These are phyloP conservation scores for Claviceps sp. DNA, from an alignment of 2,329 filamentous ascomycete genomes.

Conservation along the genomic window DNA sequence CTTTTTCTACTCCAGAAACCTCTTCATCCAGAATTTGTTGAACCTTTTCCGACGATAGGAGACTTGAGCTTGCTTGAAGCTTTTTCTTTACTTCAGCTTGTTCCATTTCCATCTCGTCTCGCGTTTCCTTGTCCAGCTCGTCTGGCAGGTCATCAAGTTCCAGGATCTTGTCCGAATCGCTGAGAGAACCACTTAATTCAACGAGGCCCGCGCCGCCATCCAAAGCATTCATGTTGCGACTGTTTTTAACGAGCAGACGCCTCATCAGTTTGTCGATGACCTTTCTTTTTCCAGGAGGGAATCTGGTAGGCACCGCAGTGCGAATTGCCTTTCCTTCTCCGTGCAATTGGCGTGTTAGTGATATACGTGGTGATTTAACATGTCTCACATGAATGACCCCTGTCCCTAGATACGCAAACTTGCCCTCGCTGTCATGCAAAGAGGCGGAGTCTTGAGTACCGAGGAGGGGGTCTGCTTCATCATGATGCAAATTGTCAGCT, in stretches of 20 bases:
- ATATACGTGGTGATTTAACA: constrained; percentile 12
- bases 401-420: constrained; percentile 23
- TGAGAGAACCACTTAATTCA: constrained; percentile 4
- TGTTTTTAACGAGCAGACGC: constrained; percentile 22
- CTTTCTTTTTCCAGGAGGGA: constrained; percentile 30
- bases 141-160: constrained; percentile 24
- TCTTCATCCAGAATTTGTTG: constrained; percentile 38
- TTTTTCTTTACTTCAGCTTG: constrained; percentile 5
- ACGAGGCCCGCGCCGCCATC: not conserved
- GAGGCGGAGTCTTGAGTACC: not conserved
- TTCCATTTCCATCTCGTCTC: constrained; percentile 44
- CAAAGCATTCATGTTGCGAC: constrained; percentile 3
- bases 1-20: constrained; percentile 33
- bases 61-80: constrained; percentile 17
- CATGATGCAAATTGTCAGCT: constrained; percentile 1
- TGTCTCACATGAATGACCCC: constrained; percentile 14
- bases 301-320: constrained; percentile 11
- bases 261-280: constrained; percentile 30
- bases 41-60: constrained; percentile 27
- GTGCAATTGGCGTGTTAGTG: constrained; percentile 13
- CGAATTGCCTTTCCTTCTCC: constrained; percentile 15
- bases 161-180: constrained; percentile 26
- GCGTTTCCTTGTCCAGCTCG: constrained; percentile 39
- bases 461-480: not conserved
- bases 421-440: constrained; percentile 11